These are phyloP conservation scores for Leccinum disarticulatum DNA, from an alignment of 768 basidiomycete genomes.

Conservation along the genomic window DNA sequence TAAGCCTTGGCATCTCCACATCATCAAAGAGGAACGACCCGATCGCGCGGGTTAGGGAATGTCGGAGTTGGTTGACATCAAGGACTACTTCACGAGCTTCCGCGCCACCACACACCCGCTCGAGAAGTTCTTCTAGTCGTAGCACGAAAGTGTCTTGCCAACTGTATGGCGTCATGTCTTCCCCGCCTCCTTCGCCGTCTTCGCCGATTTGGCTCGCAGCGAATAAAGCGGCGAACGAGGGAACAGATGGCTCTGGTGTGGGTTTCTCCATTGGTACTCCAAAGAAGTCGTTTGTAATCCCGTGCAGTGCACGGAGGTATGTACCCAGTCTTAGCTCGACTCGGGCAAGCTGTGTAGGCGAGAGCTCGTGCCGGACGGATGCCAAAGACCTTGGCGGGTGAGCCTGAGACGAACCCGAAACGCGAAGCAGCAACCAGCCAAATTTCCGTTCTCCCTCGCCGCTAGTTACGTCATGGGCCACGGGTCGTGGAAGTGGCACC, in stretches of 20 bases:
- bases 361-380: slow-evolving; percentile 37
- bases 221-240: slow-evolving; percentile 15
- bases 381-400: slow-evolving; percentile 34
- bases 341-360: slow-evolving; percentile 39
- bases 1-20: slow-evolving; percentile 64
- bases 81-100: slow-evolving; percentile 22
- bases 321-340: slow-evolving; percentile 64
- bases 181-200: slow-evolving; percentile 14
- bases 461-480: slow-evolving; percentile 45
- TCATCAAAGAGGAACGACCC: slow-evolving; percentile 77
- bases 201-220: slow-evolving; percentile 3
- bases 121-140: slow-evolving; percentile 57
- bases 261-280: slow-evolving; percentile 46
- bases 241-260: slow-evolving; percentile 28
- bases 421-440: slow-evolving; percentile 32
- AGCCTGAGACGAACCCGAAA: slow-evolving; percentile 36
- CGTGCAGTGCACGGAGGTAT: slow-evolving; percentile 63
- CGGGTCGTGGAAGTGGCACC: slow-evolving; percentile 50
- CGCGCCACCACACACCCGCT: slow-evolving; percentile 35
- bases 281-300: slow-evolving; percentile 76
- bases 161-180: slow-evolving; percentile 44
- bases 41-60: slow-evolving; percentile 64
- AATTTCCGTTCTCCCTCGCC: slow-evolving; percentile 22
- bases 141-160: slow-evolving; percentile 76
- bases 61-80: slow-evolving; percentile 44